These are phyloP conservation scores for Mycogone perniciosa DNA, from an alignment of 2,329 filamentous ascomycete species.

Conservation along the genomic window DNA sequence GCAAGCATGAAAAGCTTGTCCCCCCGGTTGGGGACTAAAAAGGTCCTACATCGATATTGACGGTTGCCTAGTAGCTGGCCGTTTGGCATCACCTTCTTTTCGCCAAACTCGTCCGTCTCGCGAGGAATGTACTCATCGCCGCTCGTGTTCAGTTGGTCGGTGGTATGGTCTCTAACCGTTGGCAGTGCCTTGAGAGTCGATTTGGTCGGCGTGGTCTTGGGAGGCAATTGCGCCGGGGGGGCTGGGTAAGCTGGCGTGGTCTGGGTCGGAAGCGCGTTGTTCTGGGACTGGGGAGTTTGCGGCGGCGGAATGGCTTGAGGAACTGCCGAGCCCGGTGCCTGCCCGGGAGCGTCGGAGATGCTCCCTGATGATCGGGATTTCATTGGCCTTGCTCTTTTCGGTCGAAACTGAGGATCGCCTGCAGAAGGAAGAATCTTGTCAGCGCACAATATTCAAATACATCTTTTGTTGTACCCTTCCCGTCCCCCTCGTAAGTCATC, in stretches of 20 bases:
- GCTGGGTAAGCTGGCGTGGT: slow-evolving; percentile 32
- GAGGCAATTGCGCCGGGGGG: slow-evolving; percentile 48
- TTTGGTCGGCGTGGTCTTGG: slow-evolving; percentile 76
- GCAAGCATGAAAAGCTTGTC: slow-evolving; percentile 98
- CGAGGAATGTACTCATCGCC: slow-evolving; percentile 93
- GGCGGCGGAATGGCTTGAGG: slow-evolving; percentile 39
- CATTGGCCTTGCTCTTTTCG: slow-evolving; percentile 56
- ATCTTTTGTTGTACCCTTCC: not conserved
- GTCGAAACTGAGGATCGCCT: slow-evolving; percentile 44
- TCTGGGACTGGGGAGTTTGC: slow-evolving; percentile 49
- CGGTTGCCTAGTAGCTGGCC: slow-evolving; percentile 77
- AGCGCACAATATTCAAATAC: slow-evolving; percentile 12
- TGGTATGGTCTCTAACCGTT: slow-evolving; percentile 94
- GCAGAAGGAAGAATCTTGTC: slow-evolving; percentile 22
- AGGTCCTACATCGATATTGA: slow-evolving; percentile 89
- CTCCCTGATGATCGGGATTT: slow-evolving; percentile 48
- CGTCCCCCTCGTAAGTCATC: slow-evolving; percentile 2
- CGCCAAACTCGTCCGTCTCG: slow-evolving; percentile 86
- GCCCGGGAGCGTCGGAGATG: slow-evolving; percentile 52
- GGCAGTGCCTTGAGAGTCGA: slow-evolving; percentile 86
- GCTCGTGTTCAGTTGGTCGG: slow-evolving; percentile 82
- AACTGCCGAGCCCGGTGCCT: slow-evolving; percentile 40
- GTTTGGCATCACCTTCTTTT: slow-evolving; percentile 84
- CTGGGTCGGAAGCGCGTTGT: slow-evolving; percentile 39
- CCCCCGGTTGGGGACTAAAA: slow-evolving; percentile 82